Evolutionary conservation across 2,329 filamentous ascomycete genomes (phyloP).

Genomic region (Ascochyta koolunga): DNA sequence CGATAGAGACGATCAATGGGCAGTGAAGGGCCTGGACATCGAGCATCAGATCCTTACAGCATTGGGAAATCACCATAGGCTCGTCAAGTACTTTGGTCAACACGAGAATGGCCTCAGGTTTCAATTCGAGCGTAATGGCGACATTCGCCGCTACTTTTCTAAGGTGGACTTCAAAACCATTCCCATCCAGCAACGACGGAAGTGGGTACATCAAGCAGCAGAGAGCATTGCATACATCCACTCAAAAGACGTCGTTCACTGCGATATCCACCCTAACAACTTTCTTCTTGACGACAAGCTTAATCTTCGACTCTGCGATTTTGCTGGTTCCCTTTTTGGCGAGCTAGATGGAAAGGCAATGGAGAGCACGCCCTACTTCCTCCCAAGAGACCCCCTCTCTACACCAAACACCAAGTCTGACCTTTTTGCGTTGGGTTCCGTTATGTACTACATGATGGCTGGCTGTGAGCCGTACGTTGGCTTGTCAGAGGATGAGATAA

Average conservation of each 20-base stretch:
- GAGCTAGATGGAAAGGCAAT: constrained; percentile 31
- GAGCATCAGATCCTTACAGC: constrained; percentile 20
- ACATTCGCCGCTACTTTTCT: constrained; percentile 19
- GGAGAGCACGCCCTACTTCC: constrained; percentile 27
- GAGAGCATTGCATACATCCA: constrained; percentile 47
- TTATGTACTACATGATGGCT: constrained; percentile 46
- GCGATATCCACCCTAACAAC: constrained; percentile 50
- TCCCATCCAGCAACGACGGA: constrained; percentile 10
- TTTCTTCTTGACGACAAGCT: constrained; percentile 47
- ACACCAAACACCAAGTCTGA: constrained; percentile 36
- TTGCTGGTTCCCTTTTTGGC: constrained; percentile 43
- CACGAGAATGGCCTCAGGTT: constrained; percentile 20
- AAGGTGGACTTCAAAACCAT: constrained; percentile 9
- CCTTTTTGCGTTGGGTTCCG: constrained; percentile 45
- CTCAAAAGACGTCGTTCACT: constrained; percentile 48
- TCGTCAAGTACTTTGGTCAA: constrained; percentile 19
- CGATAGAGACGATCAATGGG: constrained; percentile 19
- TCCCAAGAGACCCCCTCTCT: constrained; percentile 19
- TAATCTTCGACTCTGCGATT: constrained; percentile 48
- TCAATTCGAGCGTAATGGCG: constrained; percentile 17
- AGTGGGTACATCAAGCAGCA: constrained; percentile 19
- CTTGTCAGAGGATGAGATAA: constrained; percentile 38
- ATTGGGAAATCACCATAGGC: constrained; percentile 18
- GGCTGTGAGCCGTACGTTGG: constrained; percentile 39
- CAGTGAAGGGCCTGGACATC: constrained; percentile 16